These are phyloP conservation scores for Tricholoma flavovirens DNA, from an alignment of 768 basidiomycete genomes.

Conservation along the genomic window DNA sequence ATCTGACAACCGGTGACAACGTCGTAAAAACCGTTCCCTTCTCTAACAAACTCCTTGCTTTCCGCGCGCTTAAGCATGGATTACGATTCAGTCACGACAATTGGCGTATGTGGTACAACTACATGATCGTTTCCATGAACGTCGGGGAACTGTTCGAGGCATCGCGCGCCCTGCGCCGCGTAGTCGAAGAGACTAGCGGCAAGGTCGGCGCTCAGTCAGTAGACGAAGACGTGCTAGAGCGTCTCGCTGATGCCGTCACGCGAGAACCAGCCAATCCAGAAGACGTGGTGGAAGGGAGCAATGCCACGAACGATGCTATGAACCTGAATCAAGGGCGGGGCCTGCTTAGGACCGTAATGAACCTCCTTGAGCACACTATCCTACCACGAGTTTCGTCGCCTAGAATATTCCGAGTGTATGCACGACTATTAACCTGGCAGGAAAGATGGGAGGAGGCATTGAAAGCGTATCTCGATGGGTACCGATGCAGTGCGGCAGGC, in stretches of 20 bases:
- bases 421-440: conserved; percentile 72
- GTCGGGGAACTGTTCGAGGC: conserved; percentile 91
- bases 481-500: conserved; percentile 62
- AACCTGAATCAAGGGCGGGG: conserved; percentile 65
- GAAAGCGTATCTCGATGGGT: conserved; percentile 80
- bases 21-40: conserved; percentile 42
- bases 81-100: conserved; percentile 80
- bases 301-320: neutral
- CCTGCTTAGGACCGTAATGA: conserved; percentile 57
- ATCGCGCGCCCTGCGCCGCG: conserved; percentile 71
- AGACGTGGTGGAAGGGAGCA: conserved; percentile 24
- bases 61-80: conserved; percentile 88
- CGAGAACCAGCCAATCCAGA: conserved; percentile 38
- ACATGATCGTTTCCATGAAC: conserved; percentile 89
- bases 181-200: conserved; percentile 70
- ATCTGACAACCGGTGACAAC: conserved; percentile 6
- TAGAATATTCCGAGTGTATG: conserved; percentile 80
- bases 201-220: conserved; percentile 50
- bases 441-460: conserved; percentile 69
- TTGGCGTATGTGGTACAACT: conserved; percentile 99
- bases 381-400: conserved; percentile 77
- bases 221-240: conserved; percentile 85
- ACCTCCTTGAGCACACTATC: conserved; percentile 73
- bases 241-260: conserved; percentile 84
- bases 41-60: conserved; percentile 80